Evolutionary conservation across 139 green algal species (phyloP).

Genomic region (Microglena sp.): DNA sequence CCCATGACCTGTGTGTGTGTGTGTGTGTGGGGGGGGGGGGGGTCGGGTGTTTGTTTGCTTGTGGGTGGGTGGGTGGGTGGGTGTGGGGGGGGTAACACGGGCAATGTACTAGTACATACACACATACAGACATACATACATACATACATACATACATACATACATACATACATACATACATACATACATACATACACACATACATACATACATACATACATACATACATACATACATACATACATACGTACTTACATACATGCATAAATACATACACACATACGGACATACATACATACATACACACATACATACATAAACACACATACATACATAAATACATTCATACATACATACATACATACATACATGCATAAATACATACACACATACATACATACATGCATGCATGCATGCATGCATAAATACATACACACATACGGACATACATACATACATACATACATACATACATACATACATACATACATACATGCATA

Average conservation of each 20-base stretch:
- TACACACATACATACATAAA: constrained; percentile 7
- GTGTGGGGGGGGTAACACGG: neutral
- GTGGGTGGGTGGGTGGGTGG: neutral
- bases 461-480: neutral
- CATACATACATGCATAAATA: neutral
- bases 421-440: neutral
- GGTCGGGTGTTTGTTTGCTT: too few species aligned
- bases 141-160: neutral
- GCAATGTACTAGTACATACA: neutral
- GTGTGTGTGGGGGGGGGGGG: too few species aligned
- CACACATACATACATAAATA: neutral
- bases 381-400: neutral
- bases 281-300: neutral
- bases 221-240: constrained; percentile 8
- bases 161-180: constrained; percentile 1
- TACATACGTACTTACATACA: constrained; percentile 5
- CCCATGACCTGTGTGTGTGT: too few species aligned
- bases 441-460: too few species aligned
- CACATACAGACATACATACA: neutral
- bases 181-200: constrained; percentile 6
- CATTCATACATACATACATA: neutral
- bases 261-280: constrained; percentile 1
- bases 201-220: constrained; percentile 9
- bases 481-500: neutral
- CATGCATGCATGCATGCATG: neutral